phyloP scores from a whole-genome alignment of 2,329 filamentous ascomycete genomes.

The Fusarium pseudonygamai region DNA sequence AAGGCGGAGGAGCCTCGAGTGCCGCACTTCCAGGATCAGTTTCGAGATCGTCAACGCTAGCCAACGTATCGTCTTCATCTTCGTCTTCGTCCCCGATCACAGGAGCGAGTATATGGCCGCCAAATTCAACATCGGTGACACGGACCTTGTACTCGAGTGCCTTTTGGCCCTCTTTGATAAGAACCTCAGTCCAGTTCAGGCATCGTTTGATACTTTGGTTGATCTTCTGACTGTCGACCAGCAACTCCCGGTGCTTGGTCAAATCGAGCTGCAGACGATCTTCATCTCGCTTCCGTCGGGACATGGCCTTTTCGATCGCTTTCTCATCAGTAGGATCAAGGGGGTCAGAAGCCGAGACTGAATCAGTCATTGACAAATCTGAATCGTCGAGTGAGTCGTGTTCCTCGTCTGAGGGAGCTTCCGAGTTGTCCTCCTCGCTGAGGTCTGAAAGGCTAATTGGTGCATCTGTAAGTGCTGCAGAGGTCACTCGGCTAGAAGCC shows the following conservation, averaged over 20 bases:
- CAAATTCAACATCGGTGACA: constrained; percentile 81
- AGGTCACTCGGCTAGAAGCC: constrained; percentile 56
- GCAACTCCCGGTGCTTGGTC: constrained; percentile 85
- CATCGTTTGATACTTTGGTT: constrained; percentile 94
- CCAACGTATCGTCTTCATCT: constrained; percentile 38
- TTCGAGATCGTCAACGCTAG: constrained; percentile 25
- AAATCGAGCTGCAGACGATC: constrained; percentile 86
- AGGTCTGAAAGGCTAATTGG: constrained; percentile 61
- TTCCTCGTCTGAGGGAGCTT: constrained; percentile 51
- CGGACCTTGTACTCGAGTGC: constrained; percentile 85
- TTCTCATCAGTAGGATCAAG: constrained; percentile 52
- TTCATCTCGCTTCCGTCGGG: constrained; percentile 77
- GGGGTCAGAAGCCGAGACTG: constrained; percentile 44
- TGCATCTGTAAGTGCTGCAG: constrained; percentile 54
- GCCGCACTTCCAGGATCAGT: constrained; percentile 32
- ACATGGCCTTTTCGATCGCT: constrained; percentile 39
- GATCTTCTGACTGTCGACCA: constrained; percentile 92
- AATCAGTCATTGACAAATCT: constrained; percentile 55
- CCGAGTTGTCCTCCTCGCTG: constrained; percentile 49
- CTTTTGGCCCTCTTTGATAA: constrained; percentile 89
- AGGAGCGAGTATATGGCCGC: constrained; percentile 77
- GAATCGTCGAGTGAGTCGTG: constrained; percentile 64
- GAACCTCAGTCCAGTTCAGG: constrained; percentile 85
- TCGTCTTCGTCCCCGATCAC: constrained; percentile 67
- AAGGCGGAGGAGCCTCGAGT: constrained; percentile 43